phyloP scores from a whole-genome alignment of 75 land plant genomes.

The Larix kaempferi region DNA sequence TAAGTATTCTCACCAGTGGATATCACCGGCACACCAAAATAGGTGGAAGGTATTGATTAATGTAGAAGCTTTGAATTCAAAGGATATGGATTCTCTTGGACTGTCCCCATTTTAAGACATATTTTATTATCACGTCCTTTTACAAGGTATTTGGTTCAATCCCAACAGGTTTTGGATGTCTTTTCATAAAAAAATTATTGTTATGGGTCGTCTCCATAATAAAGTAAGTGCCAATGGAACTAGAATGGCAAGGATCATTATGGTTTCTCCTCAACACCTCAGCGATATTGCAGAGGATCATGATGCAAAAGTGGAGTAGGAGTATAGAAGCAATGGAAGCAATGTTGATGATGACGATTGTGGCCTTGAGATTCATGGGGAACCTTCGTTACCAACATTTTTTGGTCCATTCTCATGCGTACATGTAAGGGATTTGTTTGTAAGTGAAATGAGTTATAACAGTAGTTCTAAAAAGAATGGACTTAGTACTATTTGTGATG shows the following conservation, averaged over 20 bases:
- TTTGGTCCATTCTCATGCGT: conserved; percentile 7
- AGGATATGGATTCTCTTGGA: conserved; percentile 90
- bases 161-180: conserved; percentile 91
- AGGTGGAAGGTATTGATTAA: conserved; percentile 91
- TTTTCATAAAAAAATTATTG: conserved; percentile 71
- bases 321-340: background rate
- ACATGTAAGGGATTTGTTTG: conserved; percentile 15
- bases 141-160: conserved; percentile 89
- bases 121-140: conserved; percentile 85
- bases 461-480: conserved; percentile 13
- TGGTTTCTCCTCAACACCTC: conserved; percentile 19
- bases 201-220: conserved; percentile 35
- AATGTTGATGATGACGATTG: background rate
- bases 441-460: conserved; percentile 12
- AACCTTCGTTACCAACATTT: conserved; percentile 4
- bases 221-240: conserved; percentile 33
- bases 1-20: conserved; percentile 88
- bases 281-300: conserved; percentile 7
- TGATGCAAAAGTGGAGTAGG: background rate
- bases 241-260: conserved; percentile 68
- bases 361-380: background rate
- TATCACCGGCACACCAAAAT: conserved; percentile 78
- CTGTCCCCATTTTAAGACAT: conserved; percentile 80
- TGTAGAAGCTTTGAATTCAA: conserved; percentile 85
- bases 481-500: conserved; percentile 11